Percentiles rank a stretch among this genome's conserved stretches.
These are phyloP conservation scores for Colletotrichum godetiae DNA, from an alignment of 2,329 filamentous ascomycete species.

Conservation along the genomic window DNA sequence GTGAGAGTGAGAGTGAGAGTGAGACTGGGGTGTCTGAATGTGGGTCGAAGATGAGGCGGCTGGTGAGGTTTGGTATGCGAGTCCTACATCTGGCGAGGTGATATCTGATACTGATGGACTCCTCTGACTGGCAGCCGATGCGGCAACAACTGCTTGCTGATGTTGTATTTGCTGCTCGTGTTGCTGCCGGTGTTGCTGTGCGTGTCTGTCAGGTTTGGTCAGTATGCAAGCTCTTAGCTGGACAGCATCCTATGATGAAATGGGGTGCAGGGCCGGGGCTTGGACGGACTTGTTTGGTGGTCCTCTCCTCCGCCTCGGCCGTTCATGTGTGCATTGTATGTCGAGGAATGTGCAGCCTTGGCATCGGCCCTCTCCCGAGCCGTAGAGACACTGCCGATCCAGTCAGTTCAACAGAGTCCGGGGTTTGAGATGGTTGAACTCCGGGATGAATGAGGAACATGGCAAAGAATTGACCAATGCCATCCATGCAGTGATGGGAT, in stretches of 20 bases:
- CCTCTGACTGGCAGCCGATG: neutral
- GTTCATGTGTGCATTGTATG: conserved; percentile 42
- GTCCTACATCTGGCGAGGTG: conserved; percentile 16
- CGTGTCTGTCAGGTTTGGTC: conserved; percentile 14
- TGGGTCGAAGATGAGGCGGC: conserved; percentile 2
- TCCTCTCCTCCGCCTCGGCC: conserved; percentile 42
- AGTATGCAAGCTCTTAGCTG: neutral
- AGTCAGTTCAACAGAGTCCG: conserved; percentile 1
- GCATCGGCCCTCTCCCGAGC: conserved; percentile 31
- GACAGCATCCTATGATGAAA: neutral
- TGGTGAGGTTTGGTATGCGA: conserved; percentile 21
- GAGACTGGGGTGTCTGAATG: neutral
- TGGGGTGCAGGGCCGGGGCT: neutral
- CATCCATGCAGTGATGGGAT: too few relatives aligned
- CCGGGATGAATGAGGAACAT: neutral
- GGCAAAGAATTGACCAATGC: neutral
- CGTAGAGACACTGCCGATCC: conserved; percentile 36
- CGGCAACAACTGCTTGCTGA: neutral
- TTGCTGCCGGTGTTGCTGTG: neutral
- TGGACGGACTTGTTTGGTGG: conserved; percentile 40
- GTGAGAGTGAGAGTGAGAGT: neutral
- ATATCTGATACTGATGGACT: conserved; percentile 19
- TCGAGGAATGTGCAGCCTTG: conserved; percentile 40
- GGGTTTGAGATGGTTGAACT: too few relatives aligned
- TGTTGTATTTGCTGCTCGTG: neutral